A percentile compares a stretch with the other conserved stretches of the same genome.
Evolutionary conservation across 208 protist species (phyloP).

Genomic region (Trypanosoma conorhini): DNA sequence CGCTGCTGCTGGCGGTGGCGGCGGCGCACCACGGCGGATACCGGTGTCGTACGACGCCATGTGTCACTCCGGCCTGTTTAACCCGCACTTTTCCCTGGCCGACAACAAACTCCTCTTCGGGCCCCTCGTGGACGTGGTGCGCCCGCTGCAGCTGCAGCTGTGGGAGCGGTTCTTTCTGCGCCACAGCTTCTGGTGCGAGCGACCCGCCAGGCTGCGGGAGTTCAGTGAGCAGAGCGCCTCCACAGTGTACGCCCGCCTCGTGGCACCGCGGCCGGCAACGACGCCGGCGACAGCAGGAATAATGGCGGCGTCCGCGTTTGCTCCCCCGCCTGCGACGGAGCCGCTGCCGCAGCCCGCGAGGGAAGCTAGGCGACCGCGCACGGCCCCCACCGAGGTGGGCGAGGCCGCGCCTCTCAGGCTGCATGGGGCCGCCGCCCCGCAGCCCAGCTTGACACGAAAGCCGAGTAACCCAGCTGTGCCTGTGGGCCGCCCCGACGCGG

Average conservation of each 20-base stretch:
- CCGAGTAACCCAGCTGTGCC: neutral
- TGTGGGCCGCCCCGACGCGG: neutral
- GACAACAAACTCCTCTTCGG: constrained; percentile 45
- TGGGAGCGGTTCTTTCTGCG: constrained; percentile 50
- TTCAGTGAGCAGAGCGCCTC: constrained; percentile 21
- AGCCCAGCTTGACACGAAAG: neutral
- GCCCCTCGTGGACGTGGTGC: constrained; percentile 47
- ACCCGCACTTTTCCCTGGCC: constrained; percentile 49
- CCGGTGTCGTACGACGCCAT: constrained; percentile 46
- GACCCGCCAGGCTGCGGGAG: constrained; percentile 26
- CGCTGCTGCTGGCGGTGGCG: no score
- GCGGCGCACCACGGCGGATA: constrained; percentile 27
- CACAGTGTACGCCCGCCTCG: constrained; percentile 1
- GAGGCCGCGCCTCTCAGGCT: no score
- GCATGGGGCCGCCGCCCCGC: neutral
- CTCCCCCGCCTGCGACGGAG: neutral
- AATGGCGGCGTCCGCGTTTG: neutral
- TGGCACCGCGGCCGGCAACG: neutral
- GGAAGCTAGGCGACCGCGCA: no score
- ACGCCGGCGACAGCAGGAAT: neutral
- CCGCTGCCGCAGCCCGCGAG: no score
- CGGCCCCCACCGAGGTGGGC: no score
- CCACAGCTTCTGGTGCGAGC: constrained; percentile 41
- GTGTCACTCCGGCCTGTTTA: constrained; percentile 43
- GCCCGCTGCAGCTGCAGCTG: constrained; percentile 25